Percentiles rank a stretch among this genome's conserved stretches.
Conservation (phyloP, 2,329 filamentous ascomycete genomes). For the Aspergillus arachidicola region DNA sequence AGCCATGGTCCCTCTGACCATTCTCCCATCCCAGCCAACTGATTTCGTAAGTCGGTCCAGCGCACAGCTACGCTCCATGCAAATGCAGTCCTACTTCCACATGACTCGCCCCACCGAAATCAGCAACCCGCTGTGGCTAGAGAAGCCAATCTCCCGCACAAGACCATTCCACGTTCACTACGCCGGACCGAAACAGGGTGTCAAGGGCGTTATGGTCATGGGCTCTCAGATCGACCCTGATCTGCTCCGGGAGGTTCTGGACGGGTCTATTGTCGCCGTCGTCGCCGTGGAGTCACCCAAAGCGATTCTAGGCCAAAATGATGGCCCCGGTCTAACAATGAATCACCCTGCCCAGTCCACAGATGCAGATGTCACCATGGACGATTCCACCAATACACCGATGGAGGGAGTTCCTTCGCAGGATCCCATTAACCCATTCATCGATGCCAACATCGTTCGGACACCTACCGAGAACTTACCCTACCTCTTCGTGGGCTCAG, state of each 20-base stretch:
- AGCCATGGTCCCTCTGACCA: constrained; percentile 43
- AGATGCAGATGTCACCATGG: constrained; percentile 23
- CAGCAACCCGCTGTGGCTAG: constrained; percentile 46
- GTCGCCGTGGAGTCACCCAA: constrained; percentile 49
- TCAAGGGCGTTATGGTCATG: constrained; percentile 56
- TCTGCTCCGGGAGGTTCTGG: constrained; percentile 54
- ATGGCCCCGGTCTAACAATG: constrained; percentile 4
- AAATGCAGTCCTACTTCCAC: constrained; percentile 65
- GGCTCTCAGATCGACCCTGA: constrained; percentile 52
- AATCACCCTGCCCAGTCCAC: background rate
- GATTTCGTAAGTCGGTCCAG: constrained; percentile 51
- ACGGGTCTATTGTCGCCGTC: constrained; percentile 58
- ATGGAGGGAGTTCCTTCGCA: background rate
- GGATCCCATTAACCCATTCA: constrained; percentile 4
- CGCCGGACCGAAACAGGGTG: constrained; percentile 44
- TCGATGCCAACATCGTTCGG: constrained; percentile 37
- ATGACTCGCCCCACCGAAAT: constrained; percentile 32
- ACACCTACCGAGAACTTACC: constrained; percentile 51
- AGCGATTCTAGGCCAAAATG: constrained; percentile 28
- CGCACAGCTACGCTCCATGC: constrained; percentile 58
- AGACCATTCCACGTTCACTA: constrained; percentile 56
- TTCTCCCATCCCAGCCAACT: constrained; percentile 50
- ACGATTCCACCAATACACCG: constrained; percentile 11
- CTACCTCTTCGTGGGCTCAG: constrained; percentile 50
- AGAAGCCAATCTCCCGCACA: constrained; percentile 47